Conservation (phyloP, 768 basidiomycete genomes). For the Sporobolomyces phaffii region DNA sequence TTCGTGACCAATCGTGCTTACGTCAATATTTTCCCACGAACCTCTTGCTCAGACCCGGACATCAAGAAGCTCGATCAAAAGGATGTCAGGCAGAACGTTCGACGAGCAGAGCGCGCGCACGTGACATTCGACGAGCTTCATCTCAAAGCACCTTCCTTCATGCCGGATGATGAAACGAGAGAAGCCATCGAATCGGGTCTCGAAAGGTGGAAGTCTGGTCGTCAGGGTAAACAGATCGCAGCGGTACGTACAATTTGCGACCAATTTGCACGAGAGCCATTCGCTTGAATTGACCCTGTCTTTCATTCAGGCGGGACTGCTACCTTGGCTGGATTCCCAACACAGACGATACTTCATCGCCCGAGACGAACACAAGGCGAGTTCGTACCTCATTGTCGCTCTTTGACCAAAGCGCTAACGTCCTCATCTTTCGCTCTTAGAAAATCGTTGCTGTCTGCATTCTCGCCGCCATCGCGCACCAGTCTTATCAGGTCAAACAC, state of each 20-base stretch:
- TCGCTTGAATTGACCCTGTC: too few relatives aligned
- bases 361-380: conserved; percentile 20
- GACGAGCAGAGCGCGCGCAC: conserved; percentile 14
- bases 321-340: conserved; percentile 29
- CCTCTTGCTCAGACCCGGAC: conserved; percentile 30
- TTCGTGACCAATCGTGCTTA: too few relatives aligned
- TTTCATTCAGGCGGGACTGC: conserved; percentile 23
- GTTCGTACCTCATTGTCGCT: too few relatives aligned
- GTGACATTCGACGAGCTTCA: conserved; percentile 27
- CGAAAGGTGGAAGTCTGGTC: conserved; percentile 19
- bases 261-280: too few relatives aligned
- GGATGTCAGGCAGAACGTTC: conserved; percentile 31
- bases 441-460: conserved; percentile 35
- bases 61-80: conserved; percentile 33
- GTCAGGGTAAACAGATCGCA: conserved; percentile 33
- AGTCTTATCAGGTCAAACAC: conserved; percentile 35
- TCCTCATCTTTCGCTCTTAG: background rate
- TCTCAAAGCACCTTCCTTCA: conserved; percentile 13
- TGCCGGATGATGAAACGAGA: conserved; percentile 10
- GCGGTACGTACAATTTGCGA: too few relatives aligned
- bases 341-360: conserved; percentile 35
- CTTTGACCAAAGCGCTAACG: too few relatives aligned
- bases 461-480: conserved; percentile 26
- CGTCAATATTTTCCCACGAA: too few relatives aligned
- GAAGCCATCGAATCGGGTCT: conserved; percentile 44